These are phyloP conservation scores for Cnidoscolus chayamansa DNA, from an alignment of 441 rosid species.

Conservation along the genomic window DNA sequence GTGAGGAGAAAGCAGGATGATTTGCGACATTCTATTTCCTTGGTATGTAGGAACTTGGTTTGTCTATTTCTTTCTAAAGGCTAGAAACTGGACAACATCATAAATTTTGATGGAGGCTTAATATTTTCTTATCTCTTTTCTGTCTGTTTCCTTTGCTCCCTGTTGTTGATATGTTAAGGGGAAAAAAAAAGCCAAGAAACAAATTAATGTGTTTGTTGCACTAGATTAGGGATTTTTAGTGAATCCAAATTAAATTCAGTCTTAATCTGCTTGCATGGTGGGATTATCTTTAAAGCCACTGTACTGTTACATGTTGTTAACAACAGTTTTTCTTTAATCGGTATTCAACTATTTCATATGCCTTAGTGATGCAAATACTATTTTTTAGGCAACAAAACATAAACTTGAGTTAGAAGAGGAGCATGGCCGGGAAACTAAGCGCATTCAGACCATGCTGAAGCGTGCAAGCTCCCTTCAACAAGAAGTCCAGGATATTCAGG, in stretches of 20 bases:
- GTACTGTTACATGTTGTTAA: neutral
- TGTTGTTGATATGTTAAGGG: neutral
- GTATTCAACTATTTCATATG: neutral
- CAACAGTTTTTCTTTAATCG: neutral
- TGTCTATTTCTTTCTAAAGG: neutral
- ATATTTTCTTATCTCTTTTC: neutral
- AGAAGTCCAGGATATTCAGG: conserved; percentile 69
- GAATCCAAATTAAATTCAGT: neutral
- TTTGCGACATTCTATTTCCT: conserved; percentile 44
- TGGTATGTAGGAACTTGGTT: conserved; percentile 45
- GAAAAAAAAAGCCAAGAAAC: neutral
- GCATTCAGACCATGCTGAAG: conserved; percentile 45
- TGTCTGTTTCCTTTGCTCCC: neutral
- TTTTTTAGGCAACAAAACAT: conserved; percentile 61
- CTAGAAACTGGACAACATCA: neutral
- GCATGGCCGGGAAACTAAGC: conserved; percentile 37
- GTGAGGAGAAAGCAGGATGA: conserved; percentile 66
- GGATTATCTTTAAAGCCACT: neutral
- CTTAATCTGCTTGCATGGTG: neutral
- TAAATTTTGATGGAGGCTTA: neutral
- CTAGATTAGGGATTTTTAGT: neutral
- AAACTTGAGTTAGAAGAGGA: conserved; percentile 60
- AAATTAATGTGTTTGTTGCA: neutral
- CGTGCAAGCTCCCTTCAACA: conserved; percentile 52
- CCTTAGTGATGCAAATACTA: conserved; percentile 19